Percentiles rank a stretch among this genome's conserved stretches.
phyloP scores from a whole-genome alignment of 148 eudicot genomes.

The Cornus florida region DNA sequence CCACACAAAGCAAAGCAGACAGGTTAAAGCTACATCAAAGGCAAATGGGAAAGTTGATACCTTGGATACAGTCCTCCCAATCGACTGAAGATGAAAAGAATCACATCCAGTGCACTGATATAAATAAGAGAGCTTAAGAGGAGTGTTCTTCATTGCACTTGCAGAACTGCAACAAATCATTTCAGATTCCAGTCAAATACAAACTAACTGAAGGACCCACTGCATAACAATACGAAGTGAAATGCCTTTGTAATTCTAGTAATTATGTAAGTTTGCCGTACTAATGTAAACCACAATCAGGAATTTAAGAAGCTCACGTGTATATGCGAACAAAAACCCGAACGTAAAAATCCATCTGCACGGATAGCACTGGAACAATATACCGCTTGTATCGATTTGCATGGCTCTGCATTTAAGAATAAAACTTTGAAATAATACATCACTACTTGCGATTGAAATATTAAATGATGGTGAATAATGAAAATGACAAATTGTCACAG shows the following conservation, averaged over 20 bases:
- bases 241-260: background rate
- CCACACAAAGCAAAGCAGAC: too few relatives aligned
- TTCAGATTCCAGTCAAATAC: slow-evolving; percentile 16
- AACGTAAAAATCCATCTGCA: slow-evolving; percentile 86
- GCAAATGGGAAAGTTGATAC: slow-evolving; percentile 28
- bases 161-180: slow-evolving; percentile 68
- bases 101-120: slow-evolving; percentile 96
- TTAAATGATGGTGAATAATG: too few relatives aligned
- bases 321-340: slow-evolving; percentile 96
- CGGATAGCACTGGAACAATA: slow-evolving; percentile 89
- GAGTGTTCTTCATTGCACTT: slow-evolving; percentile 95
- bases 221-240: slow-evolving; percentile 5
- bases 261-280: background rate
- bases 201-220: background rate
- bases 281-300: background rate
- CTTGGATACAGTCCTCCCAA: slow-evolving; percentile 83
- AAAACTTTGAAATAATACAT: background rate
- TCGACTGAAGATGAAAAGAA: slow-evolving; percentile 92
- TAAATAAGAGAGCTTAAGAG: slow-evolving; percentile 87
- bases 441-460: too few relatives aligned
- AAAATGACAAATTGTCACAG: too few relatives aligned
- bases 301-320: slow-evolving; percentile 53
- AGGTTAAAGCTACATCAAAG: background rate
- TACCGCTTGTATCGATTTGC: slow-evolving; percentile 96
- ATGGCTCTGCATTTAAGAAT: slow-evolving; percentile 73